phyloP scores from a whole-genome alignment of 1,284 basidiomycete species.

The Moesziomyces globuligerus region DNA sequence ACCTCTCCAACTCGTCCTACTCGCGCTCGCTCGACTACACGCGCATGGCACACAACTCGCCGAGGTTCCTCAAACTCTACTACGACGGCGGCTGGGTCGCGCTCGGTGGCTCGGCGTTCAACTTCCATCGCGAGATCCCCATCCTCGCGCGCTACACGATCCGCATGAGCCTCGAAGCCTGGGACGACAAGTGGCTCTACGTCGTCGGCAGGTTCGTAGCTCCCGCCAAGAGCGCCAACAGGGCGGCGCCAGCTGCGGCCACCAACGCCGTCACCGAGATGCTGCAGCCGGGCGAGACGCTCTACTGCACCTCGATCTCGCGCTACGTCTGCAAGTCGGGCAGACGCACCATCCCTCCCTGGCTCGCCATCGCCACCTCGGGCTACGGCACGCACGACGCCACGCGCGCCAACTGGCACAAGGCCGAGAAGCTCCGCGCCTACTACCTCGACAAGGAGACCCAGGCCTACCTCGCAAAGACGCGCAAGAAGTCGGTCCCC shows the following conservation, averaged over 20 bases:
- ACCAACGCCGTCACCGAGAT: conserved; percentile 8
- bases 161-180: conserved; percentile 38
- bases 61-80: conserved; percentile 39
- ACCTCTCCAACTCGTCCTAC: conserved; percentile 56
- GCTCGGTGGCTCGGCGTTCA: conserved; percentile 46
- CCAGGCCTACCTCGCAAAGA: conserved; percentile 22
- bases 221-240: conserved; percentile 4
- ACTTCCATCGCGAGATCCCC: conserved; percentile 55
- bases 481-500: conserved; percentile 19
- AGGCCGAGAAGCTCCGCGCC: conserved; percentile 44
- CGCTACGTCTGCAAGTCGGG: conserved; percentile 55
- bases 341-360: conserved; percentile 58
- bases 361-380: conserved; percentile 53
- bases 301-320: conserved; percentile 54
- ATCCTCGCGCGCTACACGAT: conserved; percentile 46
- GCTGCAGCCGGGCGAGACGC: conserved; percentile 26
- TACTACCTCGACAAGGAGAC: conserved; percentile 22
- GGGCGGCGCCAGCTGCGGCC: not conserved
- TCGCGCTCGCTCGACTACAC: conserved; percentile 43
- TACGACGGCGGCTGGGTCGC: conserved; percentile 50
- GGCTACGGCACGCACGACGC: conserved; percentile 47
- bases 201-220: conserved; percentile 42
- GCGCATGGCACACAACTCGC: conserved; percentile 39
- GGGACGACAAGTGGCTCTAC: conserved; percentile 63
- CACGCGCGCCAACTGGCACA: conserved; percentile 54